Conservation (phyloP, 148 eudicot genomes). For the Rhododendron williamsianum region DNA sequence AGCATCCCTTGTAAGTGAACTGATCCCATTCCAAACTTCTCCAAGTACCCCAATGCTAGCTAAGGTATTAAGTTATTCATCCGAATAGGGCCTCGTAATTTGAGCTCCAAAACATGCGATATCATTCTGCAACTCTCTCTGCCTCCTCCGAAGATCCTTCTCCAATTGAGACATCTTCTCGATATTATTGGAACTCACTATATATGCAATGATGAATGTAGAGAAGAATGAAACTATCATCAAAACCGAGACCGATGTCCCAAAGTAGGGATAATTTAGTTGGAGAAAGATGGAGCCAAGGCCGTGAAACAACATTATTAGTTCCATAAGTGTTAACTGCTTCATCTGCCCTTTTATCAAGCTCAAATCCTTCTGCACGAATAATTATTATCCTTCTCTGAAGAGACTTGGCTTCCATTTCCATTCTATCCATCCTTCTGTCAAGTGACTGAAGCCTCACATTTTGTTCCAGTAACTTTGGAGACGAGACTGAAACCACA, state of each 20-base stretch:
- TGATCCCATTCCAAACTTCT: background rate
- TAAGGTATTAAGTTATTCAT: background rate
- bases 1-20: background rate
- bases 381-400: no score
- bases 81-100: background rate
- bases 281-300: no score
- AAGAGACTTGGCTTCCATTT: no score
- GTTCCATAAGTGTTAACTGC: no score
- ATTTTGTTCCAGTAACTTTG: no score
- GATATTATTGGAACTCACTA: background rate
- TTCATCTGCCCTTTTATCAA: no score
- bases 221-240: background rate
- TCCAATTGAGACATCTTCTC: background rate
- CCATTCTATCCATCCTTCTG: no score
- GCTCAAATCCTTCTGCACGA: no score
- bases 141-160: background rate
- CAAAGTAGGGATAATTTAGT: no score
- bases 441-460: no score
- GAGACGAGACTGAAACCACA: no score
- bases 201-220: background rate
- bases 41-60: background rate
- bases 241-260: background rate
- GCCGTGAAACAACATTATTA: no score
- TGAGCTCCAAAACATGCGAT: background rate
- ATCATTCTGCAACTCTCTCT: background rate